Evolutionary conservation across 805 yeast species (phyloP).

Genomic region (Saccharomycopsis oosterbeekiorum): DNA sequence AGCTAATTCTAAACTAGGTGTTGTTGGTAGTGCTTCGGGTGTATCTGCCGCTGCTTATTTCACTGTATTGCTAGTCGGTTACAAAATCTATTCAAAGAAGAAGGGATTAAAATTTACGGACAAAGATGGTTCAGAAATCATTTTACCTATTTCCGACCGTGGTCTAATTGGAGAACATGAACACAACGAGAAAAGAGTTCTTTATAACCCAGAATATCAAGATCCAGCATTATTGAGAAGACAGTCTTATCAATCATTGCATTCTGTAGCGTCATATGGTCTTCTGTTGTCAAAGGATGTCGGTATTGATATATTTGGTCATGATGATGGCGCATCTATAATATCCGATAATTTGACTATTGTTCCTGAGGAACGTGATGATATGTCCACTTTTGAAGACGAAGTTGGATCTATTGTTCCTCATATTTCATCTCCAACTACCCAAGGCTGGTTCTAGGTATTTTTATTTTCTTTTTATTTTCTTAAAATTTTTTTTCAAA

Average conservation of each 20-base stretch:
- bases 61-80: conserved; percentile 45
- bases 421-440: conserved; percentile 8
- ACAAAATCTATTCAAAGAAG: conserved; percentile 39
- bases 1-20: conserved; percentile 41
- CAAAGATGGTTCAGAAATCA: conserved; percentile 11
- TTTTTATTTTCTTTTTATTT: not conserved
- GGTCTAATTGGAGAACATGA: conserved; percentile 3
- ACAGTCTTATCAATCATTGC: conserved; percentile 13
- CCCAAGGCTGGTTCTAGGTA: conserved; percentile 6
- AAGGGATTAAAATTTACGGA: conserved; percentile 18
- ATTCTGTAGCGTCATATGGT: conserved; percentile 1
- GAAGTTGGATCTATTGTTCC: conserved; percentile 10
- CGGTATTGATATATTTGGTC: conserved; percentile 2
- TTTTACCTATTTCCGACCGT: conserved; percentile 11
- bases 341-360: conserved; percentile 5
- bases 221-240: conserved; percentile 9
- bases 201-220: conserved; percentile 10
- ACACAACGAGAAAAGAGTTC: conserved; percentile 1
- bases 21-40: conserved; percentile 75
- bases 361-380: conserved; percentile 2
- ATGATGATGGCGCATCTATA: not conserved
- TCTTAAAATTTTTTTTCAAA: not conserved
- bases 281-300: not conserved
- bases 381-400: not conserved
- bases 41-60: conserved; percentile 65